Evolutionary conservation across 768 basidiomycete species (phyloP), one percentile per base, ranked within the genome.

Genomic region (Boletus insuetus): DNA sequence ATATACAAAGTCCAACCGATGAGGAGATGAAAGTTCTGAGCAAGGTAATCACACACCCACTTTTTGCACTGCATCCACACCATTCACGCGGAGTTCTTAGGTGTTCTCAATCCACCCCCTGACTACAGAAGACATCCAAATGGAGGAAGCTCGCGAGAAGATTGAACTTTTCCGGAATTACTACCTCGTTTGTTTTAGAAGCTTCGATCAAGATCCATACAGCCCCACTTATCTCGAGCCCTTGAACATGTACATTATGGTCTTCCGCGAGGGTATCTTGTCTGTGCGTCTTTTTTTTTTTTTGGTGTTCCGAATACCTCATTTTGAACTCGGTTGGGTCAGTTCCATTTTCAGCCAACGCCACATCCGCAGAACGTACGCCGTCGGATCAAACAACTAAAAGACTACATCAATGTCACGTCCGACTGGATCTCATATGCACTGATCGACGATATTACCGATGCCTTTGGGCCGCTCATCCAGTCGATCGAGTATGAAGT

Each of bases 351-450:
- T 81, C 83, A 93, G 24, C 91, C 94, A 6, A 98, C 97, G 0
- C 92, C 97, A 0, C 97, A 99, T 64, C 95, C 97, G 1, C 94
- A 97, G 70, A 98, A 96, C 69, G 97, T 99, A 40, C 91, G 97
- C 16, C 82, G 97, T 41, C 90, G 97, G 40, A 99, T 99, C 66
- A 98, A 97, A 73, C 97, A 98, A 69, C 89, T 99, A 59, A 97
- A 94, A 69, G 97, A 99, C 77, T 98, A 98, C 75, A 98, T 99
- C 70, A 89, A 82, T 59, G 97, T 98, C 65, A 98, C 97, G 10
- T 96, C 95, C 4, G 97, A 99, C 75, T 99, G 97, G 97, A 99
- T 99, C 61, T 98, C 95, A 6, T 99, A 99, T 64, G 97, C 97
- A 11, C 83, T 99, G 56, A 99, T 99, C 67, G 97, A 99, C 74